Percentiles rank a stretch among this genome's conserved stretches.
Conservation (phyloP, 306 rosid species). For the Echinosophora koreensis region DNA sequence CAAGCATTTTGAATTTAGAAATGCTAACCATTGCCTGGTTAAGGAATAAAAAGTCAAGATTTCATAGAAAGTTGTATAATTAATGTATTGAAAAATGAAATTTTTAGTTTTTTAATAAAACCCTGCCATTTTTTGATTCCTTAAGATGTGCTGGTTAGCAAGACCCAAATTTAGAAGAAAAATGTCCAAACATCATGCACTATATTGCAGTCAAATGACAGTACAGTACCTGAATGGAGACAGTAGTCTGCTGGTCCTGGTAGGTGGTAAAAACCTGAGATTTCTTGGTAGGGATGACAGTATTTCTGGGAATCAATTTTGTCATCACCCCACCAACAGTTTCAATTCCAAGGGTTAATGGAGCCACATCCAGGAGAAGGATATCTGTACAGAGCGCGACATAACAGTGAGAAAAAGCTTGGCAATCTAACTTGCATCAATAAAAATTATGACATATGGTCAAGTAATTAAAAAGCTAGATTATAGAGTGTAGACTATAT, state of each 20-base stretch:
- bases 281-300: conserved; percentile 98
- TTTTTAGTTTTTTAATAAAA: too few species aligned
- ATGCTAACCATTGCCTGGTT: too few species aligned
- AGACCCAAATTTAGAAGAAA: conserved; percentile 16
- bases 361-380: conserved; percentile 97
- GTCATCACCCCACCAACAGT: conserved; percentile 99
- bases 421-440: neutral
- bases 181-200: neutral
- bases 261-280: conserved; percentile 99
- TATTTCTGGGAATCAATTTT: conserved; percentile 97
- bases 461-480: neutral
- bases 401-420: conserved; percentile 3
- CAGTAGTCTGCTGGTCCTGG: conserved; percentile 99
- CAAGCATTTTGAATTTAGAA: neutral
- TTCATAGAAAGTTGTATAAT: too few species aligned
- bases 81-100: too few species aligned
- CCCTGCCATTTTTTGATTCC: too few species aligned
- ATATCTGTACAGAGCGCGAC: conserved; percentile 62
- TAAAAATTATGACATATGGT: neutral
- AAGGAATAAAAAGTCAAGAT: too few species aligned
- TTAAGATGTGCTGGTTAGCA: too few species aligned
- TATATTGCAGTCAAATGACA: neutral
- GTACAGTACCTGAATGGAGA: conserved; percentile 88
- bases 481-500: neutral
- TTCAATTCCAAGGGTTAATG: conserved; percentile 98